Conservation (phyloP, 306 rosid genomes). For the Potentilla sterilis region DNA sequence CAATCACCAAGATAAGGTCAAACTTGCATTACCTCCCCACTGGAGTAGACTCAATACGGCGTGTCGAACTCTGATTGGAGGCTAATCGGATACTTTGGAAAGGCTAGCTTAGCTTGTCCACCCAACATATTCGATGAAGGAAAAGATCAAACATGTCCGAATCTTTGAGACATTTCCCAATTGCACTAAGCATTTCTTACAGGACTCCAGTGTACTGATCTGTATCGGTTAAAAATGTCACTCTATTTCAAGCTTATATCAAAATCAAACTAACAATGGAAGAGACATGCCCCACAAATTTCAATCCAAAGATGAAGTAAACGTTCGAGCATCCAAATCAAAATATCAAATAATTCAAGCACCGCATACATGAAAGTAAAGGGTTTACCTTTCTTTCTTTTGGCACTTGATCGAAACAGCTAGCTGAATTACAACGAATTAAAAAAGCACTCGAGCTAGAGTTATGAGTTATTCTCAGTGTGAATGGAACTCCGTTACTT, state of each 20-base stretch:
- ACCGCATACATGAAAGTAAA: background rate
- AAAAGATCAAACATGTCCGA: slow-evolving; percentile 46
- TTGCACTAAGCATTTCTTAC: slow-evolving; percentile 20
- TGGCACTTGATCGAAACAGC: too few relatives aligned
- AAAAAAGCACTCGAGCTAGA: too few relatives aligned
- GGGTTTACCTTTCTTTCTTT: too few relatives aligned
- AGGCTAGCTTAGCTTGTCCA: slow-evolving; percentile 16
- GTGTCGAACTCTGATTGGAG: slow-evolving; percentile 11
- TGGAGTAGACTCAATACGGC: background rate
- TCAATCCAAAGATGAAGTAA: background rate
- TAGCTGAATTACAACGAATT: too few relatives aligned
- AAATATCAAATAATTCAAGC: too few relatives aligned
- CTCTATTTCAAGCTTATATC: background rate
- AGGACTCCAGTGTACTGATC: slow-evolving; percentile 6
- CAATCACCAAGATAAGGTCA: slow-evolving; percentile 14
- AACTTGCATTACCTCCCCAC: background rate
- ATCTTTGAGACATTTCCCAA: slow-evolving; percentile 35
- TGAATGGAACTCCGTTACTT: too few relatives aligned
- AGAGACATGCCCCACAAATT: background rate
- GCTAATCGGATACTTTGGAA: background rate
- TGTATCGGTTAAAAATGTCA: slow-evolving; percentile 12
- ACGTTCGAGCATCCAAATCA: background rate
- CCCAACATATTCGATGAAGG: slow-evolving; percentile 20
- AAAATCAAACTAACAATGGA: background rate
- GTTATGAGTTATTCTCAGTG: too few relatives aligned